A percentile compares a stretch with the other conserved stretches of the same genome.
phyloP scores from a whole-genome alignment of 108 stramenopile genomes.

The Skeletonema tropicum region DNA sequence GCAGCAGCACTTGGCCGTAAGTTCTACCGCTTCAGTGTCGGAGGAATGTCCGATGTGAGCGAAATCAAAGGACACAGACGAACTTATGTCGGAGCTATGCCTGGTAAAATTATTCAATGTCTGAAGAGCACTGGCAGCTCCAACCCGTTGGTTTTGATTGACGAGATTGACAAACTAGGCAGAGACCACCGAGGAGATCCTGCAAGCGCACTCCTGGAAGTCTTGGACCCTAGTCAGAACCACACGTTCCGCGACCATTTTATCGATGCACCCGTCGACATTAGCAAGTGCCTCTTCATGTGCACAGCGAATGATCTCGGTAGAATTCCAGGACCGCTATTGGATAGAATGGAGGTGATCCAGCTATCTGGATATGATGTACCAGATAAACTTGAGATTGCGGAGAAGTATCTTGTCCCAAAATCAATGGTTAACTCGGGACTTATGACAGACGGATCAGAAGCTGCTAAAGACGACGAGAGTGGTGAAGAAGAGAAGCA shows the following conservation, averaged over 20 bases:
- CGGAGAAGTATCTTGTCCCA: conserved; percentile 94
- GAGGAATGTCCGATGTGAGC: conserved; percentile 92
- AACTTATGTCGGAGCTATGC: conserved; percentile 99
- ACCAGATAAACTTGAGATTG: conserved; percentile 96
- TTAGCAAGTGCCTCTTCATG: conserved; percentile 96
- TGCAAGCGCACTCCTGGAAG: conserved; percentile 93
- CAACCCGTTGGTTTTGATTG: conserved; percentile 96
- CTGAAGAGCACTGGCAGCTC: conserved; percentile 84
- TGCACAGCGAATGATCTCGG: conserved; percentile 97
- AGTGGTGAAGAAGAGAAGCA: conserved; percentile 25
- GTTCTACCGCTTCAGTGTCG: conserved; percentile 97
- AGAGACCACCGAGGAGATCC: conserved; percentile 93
- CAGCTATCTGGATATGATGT: conserved; percentile 97
- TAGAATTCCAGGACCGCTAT: conserved; percentile 93
- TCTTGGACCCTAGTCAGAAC: conserved; percentile 94
- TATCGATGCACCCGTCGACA: conserved; percentile 97
- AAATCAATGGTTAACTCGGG: conserved; percentile 92
- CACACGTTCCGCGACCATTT: conserved; percentile 93
- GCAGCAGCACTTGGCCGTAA: conserved; percentile 91
- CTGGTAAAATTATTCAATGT: conserved; percentile 96
- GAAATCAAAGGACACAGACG: conserved; percentile 99
- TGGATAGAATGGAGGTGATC: conserved; percentile 98
- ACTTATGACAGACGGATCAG: conserved; percentile 62
- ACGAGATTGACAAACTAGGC: conserved; percentile 98
- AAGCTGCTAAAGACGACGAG: conserved; percentile 29